Evolutionary conservation across 108 stramenopile species (phyloP), one percentile per base, ranked within the genome.

Genomic region (Parietichytrium sp.): DNA sequence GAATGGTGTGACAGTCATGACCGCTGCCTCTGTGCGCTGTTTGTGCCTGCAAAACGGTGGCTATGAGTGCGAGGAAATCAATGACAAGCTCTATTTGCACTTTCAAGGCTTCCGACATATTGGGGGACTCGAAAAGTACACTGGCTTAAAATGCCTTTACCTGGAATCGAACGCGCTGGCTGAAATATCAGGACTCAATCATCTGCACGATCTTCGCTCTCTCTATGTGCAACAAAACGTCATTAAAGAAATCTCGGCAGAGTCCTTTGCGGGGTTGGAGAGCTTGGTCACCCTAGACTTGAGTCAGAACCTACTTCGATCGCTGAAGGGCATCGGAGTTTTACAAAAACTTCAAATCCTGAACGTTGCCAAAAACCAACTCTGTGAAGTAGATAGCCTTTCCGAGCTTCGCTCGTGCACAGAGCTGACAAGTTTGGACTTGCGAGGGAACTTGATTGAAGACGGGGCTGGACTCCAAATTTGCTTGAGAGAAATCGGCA

Each of bases 161-260:
- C 61, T 72, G 8, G 61, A 72, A 25, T 72, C 61, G 16, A 72
- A 72, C 42, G 61, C 38, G 20, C 18, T 72, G 4, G 42, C 18
- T 1, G 61, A 25, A 25, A 3, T 72, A 16, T 18, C 8, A 6
- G 42, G 42, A n/a, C 61, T 72, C 61, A 38, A 48, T 3, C 36
- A 47, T 49, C 30, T 47, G 25, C 36, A 55, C 8, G 83, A 89
- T 13, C 83, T 89, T 3, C 55, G 89, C 47, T 89, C 88, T 78
- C 52, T 89, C 29, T 89, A 88, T 33, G 45, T 88, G 7, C 81
- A 84, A 54, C 85, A 88, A 13, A 89, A 89, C 27, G 50, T 89
- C 25, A 82, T 89, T 2, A 29, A 50, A 16, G 23, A 18, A 15
- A 72, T 87, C 45, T 33, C 25, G 33, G 23, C 26, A 7, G 36